Evolutionary conservation across 371 early-diverging fungal genomes (phyloP), one percentile per base, ranked within the genome.

Genomic region (Lichtheimia ramosa): DNA sequence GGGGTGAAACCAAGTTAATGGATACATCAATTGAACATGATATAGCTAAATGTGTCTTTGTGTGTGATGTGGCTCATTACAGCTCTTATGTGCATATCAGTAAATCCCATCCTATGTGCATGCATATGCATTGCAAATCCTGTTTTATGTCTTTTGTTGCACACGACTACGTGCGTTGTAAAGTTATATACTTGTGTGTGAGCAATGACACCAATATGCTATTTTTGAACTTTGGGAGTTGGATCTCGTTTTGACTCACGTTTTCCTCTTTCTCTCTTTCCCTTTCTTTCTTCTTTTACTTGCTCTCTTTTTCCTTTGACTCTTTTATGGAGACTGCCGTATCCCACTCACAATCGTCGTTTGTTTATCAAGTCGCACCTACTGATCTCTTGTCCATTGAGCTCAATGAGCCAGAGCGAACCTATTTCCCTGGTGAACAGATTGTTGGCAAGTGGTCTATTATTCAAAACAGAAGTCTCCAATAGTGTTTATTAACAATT

Each of bases 371-470:
- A 40, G 59, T 58, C 24, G 43, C 39, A 50, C 41, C 49, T 10
- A 51, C 49, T 13, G 51, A 58, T 40, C 64, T 55, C 42, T 34
- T 61, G 18, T 56, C 51, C 7, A 67, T 64, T 43, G 41, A 59
- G 2, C 54, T 67, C 6, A 53, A 60, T 20, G 46, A 53, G 46
- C 46, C 65, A 6, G 48, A 48, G 28, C 52, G 65, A 12, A 56
- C 56, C 12, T 67, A 59, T 43, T 51, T 64, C 18, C 67, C 67
- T 16, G 67, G 67, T 28, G 64, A 67, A 51, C 39, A 43, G 21
- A 55, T 67, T 39, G 34, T 43, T 42, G 67, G 65, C 64, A 42
- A 4, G 13, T 5, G 15, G 0, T 3, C 10, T 34, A 34, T 27
- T 34, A 4, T 10, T 10, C 34, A 34, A 34, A 34, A 34, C 10